These are phyloP conservation scores for Exobasidium cylindrosporum DNA, from an alignment of 1,284 basidiomycete species.

Conservation along the genomic window DNA sequence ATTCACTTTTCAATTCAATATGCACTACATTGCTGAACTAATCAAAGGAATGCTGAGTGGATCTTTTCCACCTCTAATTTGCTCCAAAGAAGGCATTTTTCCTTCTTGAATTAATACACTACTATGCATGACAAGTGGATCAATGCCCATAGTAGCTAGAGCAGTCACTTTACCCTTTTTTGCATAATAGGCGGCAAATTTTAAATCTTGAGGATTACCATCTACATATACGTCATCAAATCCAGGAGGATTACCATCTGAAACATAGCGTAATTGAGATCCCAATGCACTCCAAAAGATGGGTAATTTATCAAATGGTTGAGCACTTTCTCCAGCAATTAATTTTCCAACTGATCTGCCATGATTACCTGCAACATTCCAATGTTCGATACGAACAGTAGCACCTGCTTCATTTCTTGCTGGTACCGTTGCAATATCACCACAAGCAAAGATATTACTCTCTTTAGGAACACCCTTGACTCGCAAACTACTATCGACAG, in stretches of 20 bases:
- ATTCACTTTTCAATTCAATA: too few relatives aligned
- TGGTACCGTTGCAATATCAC: conserved; percentile 83
- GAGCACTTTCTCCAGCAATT: conserved; percentile 57
- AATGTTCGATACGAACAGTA: conserved; percentile 75
- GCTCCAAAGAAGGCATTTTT: conserved; percentile 75
- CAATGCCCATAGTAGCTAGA: conserved; percentile 78
- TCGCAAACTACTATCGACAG: conserved; percentile 67
- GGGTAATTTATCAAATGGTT: conserved; percentile 71
- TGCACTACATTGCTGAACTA: conserved; percentile 2
- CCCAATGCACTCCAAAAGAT: conserved; percentile 80
- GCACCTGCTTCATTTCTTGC: conserved; percentile 57
- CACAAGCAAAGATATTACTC: conserved; percentile 75
- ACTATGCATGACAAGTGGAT: conserved; percentile 75
- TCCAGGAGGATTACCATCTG: conserved; percentile 62
- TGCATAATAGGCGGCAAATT: conserved; percentile 69
- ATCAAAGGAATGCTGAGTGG: conserved; percentile 10
- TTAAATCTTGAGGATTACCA: conserved; percentile 71
- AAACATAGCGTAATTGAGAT: conserved; percentile 76
- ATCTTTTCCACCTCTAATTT: conserved; percentile 64
- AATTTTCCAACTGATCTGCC: conserved; percentile 77
- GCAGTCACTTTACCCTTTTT: conserved; percentile 75
- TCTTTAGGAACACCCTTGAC: conserved; percentile 62
- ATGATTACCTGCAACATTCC: conserved; percentile 85
- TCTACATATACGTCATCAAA: conserved; percentile 74
- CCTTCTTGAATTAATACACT: conserved; percentile 76